These are phyloP conservation scores for Stemphylium vesicarium DNA, from an alignment of 2,329 filamentous ascomycete genomes.

Conservation along the genomic window DNA sequence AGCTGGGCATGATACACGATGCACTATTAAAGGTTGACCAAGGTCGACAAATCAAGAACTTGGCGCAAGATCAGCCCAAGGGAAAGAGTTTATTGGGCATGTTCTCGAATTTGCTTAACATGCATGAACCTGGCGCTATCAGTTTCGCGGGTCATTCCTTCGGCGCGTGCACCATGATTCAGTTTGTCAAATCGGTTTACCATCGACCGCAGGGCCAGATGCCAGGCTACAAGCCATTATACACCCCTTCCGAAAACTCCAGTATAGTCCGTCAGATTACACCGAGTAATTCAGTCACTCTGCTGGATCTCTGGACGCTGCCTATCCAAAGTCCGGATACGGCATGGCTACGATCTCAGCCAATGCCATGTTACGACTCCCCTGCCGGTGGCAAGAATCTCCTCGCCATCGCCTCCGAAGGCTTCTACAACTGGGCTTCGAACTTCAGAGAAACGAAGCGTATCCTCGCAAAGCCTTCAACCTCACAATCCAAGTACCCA, in stretches of 20 bases:
- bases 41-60: conserved; percentile 56
- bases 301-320: conserved; percentile 83
- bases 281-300: conserved; percentile 66
- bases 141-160: conserved; percentile 83
- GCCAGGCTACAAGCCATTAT: conserved; percentile 64
- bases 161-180: conserved; percentile 74
- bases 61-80: conserved; percentile 51
- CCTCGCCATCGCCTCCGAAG: conserved; percentile 75
- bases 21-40: conserved; percentile 71
- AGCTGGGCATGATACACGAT: conserved; percentile 74
- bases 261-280: conserved; percentile 71
- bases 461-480: conserved; percentile 65
- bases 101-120: conserved; percentile 68
- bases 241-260: conserved; percentile 62
- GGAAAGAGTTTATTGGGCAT: conserved; percentile 59
- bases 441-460: conserved; percentile 74
- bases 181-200: conserved; percentile 80
- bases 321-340: conserved; percentile 70
- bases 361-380: conserved; percentile 70
- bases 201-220: conserved; percentile 62
- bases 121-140: conserved; percentile 74
- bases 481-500: conserved; percentile 50
- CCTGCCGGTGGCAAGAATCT: conserved; percentile 62
- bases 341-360: conserved; percentile 70
- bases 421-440: conserved; percentile 78